Conservation (phyloP, 805 yeast species). For the Yamadazyma olivae region DNA sequence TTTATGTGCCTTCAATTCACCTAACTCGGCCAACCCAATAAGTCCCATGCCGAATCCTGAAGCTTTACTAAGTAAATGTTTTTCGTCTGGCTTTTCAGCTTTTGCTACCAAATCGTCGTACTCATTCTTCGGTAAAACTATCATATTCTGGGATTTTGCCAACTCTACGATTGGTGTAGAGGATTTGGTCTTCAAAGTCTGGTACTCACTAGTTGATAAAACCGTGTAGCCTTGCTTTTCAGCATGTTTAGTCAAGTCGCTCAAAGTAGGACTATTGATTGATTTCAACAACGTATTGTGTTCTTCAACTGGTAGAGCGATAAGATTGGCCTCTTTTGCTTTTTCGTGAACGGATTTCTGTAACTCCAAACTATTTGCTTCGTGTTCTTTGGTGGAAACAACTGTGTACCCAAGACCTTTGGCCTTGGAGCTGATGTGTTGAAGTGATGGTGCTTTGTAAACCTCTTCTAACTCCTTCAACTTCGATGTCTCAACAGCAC, state of each 20-base stretch:
- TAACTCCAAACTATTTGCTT: conserved; percentile 6
- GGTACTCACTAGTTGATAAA: conserved; percentile 15
- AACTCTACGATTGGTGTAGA: conserved; percentile 12
- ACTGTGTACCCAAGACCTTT: conserved; percentile 8
- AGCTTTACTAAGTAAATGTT: conserved; percentile 10
- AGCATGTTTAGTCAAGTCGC: conserved; percentile 15
- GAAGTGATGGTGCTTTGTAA: conserved; percentile 7
- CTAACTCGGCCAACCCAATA: conserved; percentile 8
- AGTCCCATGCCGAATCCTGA: conserved; percentile 11
- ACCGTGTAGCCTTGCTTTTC: conserved; percentile 8
- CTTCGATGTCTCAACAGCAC: conserved; percentile 2
- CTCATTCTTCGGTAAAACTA: conserved; percentile 17
- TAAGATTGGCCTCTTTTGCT: conserved; percentile 10
- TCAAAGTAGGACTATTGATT: conserved; percentile 9
- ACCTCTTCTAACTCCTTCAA: conserved; percentile 2
- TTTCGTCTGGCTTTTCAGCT: conserved; percentile 9
- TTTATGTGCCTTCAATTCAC: conserved; percentile 7
- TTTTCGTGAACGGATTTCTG: conserved; percentile 13
- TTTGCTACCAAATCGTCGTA: conserved; percentile 15
- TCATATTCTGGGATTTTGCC: conserved; percentile 5
- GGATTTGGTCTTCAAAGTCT: conserved; percentile 8
- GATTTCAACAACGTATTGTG: conserved; percentile 5
- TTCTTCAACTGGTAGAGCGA: conserved; percentile 9
- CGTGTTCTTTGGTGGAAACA: conserved; percentile 12
- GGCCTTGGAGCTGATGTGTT: conserved; percentile 9